Conservation (phyloP, 2,329 filamentous ascomycete species). For the Penicillium hordei region DNA sequence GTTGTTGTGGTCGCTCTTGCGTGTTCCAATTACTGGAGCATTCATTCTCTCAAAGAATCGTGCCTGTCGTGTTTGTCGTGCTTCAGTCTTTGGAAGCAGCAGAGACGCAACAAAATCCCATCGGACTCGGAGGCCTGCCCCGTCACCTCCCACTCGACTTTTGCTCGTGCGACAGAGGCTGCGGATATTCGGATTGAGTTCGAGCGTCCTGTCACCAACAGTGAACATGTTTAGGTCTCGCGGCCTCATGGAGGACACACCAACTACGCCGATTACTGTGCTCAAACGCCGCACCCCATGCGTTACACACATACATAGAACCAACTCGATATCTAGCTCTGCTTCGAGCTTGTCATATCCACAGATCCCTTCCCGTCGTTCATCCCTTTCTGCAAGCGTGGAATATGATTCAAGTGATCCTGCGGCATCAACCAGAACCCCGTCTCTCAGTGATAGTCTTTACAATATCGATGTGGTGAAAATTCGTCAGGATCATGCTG, state of each 20-base stretch:
- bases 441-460: slow-evolving; percentile 22
- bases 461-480: slow-evolving; percentile 27
- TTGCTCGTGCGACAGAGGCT: slow-evolving; percentile 32
- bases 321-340: slow-evolving; percentile 4
- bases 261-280: slow-evolving; percentile 53
- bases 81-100: slow-evolving; percentile 24
- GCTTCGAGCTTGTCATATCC: slow-evolving; percentile 19
- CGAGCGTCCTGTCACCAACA: slow-evolving; percentile 21
- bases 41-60: slow-evolving; percentile 17
- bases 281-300: slow-evolving; percentile 39
- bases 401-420: slow-evolving; percentile 15
- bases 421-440: slow-evolving; percentile 25
- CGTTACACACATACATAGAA: slow-evolving; percentile 1
- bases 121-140: slow-evolving; percentile 35
- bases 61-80: slow-evolving; percentile 23
- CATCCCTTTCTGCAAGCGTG: slow-evolving; percentile 23
- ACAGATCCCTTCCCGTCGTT: slow-evolving; percentile 29
- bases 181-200: slow-evolving; percentile 31
- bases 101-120: slow-evolving; percentile 28
- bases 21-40: slow-evolving; percentile 40
- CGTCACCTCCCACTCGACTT: slow-evolving; percentile 12
- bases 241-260: slow-evolving; percentile 25
- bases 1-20: slow-evolving; percentile 40
- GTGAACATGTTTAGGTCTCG: slow-evolving; percentile 26
- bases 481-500: slow-evolving; percentile 8